Percentiles rank a stretch among this genome's conserved stretches.
phyloP scores from a whole-genome alignment of 441 rosid species.

The Rhodomyrtus psidioides region DNA sequence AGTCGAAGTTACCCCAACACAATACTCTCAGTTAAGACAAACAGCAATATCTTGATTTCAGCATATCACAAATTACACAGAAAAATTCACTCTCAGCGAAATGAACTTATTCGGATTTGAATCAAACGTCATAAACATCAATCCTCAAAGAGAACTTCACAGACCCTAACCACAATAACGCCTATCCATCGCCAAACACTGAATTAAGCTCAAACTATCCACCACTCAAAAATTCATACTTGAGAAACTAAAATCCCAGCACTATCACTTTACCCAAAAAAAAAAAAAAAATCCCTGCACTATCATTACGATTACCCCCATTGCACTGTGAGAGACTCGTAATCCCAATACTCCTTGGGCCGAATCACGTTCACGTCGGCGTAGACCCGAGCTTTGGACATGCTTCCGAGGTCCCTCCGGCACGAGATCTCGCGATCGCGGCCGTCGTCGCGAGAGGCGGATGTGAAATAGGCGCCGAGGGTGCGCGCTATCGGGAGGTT shows the following conservation, averaged over 20 bases:
- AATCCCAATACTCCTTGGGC: slow-evolving; percentile 91
- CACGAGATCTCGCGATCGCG: slow-evolving; percentile 29
- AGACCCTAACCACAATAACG: not conserved
- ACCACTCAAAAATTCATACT: not conserved
- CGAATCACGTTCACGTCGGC: slow-evolving; percentile 66
- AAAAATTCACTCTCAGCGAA: not conserved
- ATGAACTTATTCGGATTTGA: not conserved
- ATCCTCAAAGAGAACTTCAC: not conserved
- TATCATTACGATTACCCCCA: slow-evolving; percentile 54
- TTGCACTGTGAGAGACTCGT: slow-evolving; percentile 78
- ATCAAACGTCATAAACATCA: not conserved
- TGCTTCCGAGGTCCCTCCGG: slow-evolving; percentile 13
- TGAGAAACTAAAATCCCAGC: not conserved
- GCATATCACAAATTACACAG: not conserved
- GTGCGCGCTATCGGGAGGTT: slow-evolving; percentile 33
- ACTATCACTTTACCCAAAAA: slow-evolving; percentile 21
- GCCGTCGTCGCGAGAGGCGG: slow-evolving; percentile 8
- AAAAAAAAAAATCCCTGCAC: not conserved
- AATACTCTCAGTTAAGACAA: not conserved
- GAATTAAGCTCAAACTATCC: not conserved
- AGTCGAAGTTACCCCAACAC: not conserved
- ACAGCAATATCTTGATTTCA: not conserved
- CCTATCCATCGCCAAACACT: not conserved
- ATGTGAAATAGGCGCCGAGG: not conserved
- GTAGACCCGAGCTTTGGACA: slow-evolving; percentile 69